Base-by-base conservation (phyloP, 2,329 filamentous ascomycete species). In the Colletotrichum falcatum region DNA sequence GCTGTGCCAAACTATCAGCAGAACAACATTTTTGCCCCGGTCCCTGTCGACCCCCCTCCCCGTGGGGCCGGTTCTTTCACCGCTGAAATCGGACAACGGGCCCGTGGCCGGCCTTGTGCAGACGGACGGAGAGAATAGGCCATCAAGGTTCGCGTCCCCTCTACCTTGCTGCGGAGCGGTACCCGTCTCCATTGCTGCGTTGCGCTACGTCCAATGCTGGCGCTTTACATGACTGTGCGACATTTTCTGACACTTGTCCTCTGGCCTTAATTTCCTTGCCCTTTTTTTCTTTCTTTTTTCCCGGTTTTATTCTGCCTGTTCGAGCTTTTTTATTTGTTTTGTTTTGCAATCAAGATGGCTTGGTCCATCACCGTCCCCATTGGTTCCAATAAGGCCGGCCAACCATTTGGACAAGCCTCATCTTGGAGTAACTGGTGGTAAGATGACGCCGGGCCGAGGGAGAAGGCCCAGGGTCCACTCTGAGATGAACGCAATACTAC, bases 71-170 rank as follows among this genome's bases (percentile, higher is more conserved):
- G 63, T 14, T n/a, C 56, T 59, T 70, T 70, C 68, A 70, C 68
- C 68, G 68, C 64, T 67, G 35, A 70, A 70, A 67, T 54, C 64
- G 63, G 58, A 56, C 51, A 66, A 66, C 51, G 67, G 63, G 28
- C 46, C 63, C 66, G 66, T 61, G 51, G 26, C 58, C 63, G 58
- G 58, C 35, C 18, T 35, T 70, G 64, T 53, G 64, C 64, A 63
- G 59, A 59, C 64, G 37, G 58, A 67, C 44, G 51, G 58, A 65
- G 58, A 65, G 67, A 28, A 18, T 23, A 54, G 28, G 23, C 58
- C 65, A 67, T 70, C 64, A 67, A 48, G 68, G 68, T 70, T 63
- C 51, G 60, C 55, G 0, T 39, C n/a, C n/a, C n/a, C 42, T 35
- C 48, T 60, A 12, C 63, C 44, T 23, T 30, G 33, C 16, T 39